Evolutionary conservation across 202 grass and related monocot genomes (phyloP), one percentile per base, ranked within the genome.

Genomic region (Thinopyrum obtusiflorum): DNA sequence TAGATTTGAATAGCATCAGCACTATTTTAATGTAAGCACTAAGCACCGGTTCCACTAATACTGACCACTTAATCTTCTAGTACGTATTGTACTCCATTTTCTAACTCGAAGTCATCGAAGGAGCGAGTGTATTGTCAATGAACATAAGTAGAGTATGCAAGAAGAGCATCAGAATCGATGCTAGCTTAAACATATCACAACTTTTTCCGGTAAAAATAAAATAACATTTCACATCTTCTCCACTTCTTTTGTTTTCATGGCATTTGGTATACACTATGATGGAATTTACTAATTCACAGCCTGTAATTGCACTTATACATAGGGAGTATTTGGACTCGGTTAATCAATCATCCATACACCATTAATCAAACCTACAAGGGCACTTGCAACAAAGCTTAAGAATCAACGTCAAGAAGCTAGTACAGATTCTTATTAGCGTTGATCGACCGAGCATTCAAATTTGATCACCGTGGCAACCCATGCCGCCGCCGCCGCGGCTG

Each of bases 261-360:
- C 23, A 46, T 73, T 46, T 4, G 6, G 68, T 20, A 26, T 15
- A 49, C 60, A 27, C 25, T 23, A 25, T 51, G 18, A 25, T 35
- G 13, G 5, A 12, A 36, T 75, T 47, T 32, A 33, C 32, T 36
- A 83, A 46, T 33, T 35, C 4, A 84, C 55, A 3, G 21, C 28
- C 27, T 27, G 11, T 26, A 67, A 84, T 59, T 59, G 9, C 17
- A 28, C 32, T 62, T 46, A 2, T n/a, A 32, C 15, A 33, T 21
- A 77, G 28, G 14, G 6, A 74, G 17, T 26, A 74, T 3, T 59
- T 80, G 15, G 23, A 65, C 72, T 37, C 77, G 33, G 49, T 37
- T 44, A 51, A 68, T 68, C 76, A 77, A 68, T 62, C 76, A 69
- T 87, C 7, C 59, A 74, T 86, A 55, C 15, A 74, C 64, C 61